Evolutionary conservation across 768 basidiomycete genomes (phyloP).

Genomic region (Clitopilus hobsonii): DNA sequence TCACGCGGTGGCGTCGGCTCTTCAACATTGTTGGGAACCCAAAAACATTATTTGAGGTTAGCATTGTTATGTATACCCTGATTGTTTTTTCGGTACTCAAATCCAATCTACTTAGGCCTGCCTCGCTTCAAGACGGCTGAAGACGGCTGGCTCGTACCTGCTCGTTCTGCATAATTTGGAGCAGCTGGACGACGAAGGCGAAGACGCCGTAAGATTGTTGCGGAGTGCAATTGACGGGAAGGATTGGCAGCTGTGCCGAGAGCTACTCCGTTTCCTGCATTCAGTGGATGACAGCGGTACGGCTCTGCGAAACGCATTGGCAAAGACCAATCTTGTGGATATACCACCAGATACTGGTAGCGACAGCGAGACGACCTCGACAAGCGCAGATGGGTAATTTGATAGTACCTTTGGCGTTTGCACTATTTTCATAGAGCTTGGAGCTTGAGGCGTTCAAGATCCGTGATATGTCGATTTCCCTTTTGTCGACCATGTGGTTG

Average conservation of each 20-base stretch:
- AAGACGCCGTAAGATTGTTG: slow-evolving; percentile 79
- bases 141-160: slow-evolving; percentile 89
- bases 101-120: slow-evolving; percentile 51
- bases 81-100: background rate
- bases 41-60: slow-evolving; percentile 84
- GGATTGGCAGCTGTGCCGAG: slow-evolving; percentile 90
- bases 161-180: slow-evolving; percentile 93
- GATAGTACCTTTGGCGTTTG: background rate
- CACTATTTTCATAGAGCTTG: background rate
- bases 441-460: background rate
- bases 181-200: slow-evolving; percentile 74
- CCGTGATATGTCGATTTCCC: background rate
- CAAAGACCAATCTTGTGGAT: slow-evolving; percentile 17
- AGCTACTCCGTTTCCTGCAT: slow-evolving; percentile 87
- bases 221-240: slow-evolving; percentile 68
- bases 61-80: background rate
- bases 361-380: slow-evolving; percentile 2
- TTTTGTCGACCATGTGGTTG: background rate
- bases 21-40: slow-evolving; percentile 92
- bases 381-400: background rate
- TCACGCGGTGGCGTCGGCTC: slow-evolving; percentile 82
- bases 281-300: slow-evolving; percentile 86
- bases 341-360: slow-evolving; percentile 10
- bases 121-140: slow-evolving; percentile 63
- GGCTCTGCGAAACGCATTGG: slow-evolving; percentile 60